A percentile compares a stretch with the other conserved stretches of the same genome.
Conservation (phyloP, 2,329 filamentous ascomycete species). For the Ascochyta fabae region DNA sequence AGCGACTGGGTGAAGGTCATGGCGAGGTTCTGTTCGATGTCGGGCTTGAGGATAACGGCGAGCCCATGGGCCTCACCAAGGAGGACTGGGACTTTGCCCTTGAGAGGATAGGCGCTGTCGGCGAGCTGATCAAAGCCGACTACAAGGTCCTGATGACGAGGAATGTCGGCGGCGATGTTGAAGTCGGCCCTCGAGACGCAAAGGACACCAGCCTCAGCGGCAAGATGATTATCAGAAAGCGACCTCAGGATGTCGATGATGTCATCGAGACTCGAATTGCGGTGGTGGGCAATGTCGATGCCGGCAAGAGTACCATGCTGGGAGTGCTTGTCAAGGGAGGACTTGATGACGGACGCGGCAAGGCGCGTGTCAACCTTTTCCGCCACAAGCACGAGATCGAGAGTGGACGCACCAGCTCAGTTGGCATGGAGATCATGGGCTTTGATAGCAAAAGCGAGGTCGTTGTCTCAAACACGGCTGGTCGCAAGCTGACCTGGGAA, state of each 20-base stretch:
- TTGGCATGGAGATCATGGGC: conserved; percentile 97
- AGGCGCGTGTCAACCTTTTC: conserved; percentile 93
- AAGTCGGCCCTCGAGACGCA: conserved; percentile 68
- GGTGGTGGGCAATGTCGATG: conserved; percentile 97
- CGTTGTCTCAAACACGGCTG: conserved; percentile 79
- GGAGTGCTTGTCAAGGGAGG: conserved; percentile 95
- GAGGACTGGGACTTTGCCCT: conserved; percentile 79
- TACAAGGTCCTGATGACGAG: conserved; percentile 86
- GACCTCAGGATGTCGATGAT: conserved; percentile 77
- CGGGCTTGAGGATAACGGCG: conserved; percentile 87
- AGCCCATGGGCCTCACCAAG: conserved; percentile 77
- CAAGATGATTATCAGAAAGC: conserved; percentile 83
- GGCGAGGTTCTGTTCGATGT: conserved; percentile 92
- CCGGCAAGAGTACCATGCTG: conserved; percentile 94
- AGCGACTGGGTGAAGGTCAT: conserved; percentile 79
- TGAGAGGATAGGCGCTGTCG: conserved; percentile 68
- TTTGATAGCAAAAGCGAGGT: conserved; percentile 89
- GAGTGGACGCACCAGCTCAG: conserved; percentile 91
- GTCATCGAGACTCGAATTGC: conserved; percentile 96
- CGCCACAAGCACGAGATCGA: conserved; percentile 98
- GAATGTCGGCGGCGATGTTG: conserved; percentile 79
- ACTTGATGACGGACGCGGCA: conserved; percentile 91
- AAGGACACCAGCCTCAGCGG: conserved; percentile 79
- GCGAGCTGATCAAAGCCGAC: conserved; percentile 71
- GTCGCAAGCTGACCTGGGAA: conserved; percentile 91